These are phyloP conservation scores for Xylaria multiplex DNA, from an alignment of 2,329 filamentous ascomycete genomes.

Conservation along the genomic window DNA sequence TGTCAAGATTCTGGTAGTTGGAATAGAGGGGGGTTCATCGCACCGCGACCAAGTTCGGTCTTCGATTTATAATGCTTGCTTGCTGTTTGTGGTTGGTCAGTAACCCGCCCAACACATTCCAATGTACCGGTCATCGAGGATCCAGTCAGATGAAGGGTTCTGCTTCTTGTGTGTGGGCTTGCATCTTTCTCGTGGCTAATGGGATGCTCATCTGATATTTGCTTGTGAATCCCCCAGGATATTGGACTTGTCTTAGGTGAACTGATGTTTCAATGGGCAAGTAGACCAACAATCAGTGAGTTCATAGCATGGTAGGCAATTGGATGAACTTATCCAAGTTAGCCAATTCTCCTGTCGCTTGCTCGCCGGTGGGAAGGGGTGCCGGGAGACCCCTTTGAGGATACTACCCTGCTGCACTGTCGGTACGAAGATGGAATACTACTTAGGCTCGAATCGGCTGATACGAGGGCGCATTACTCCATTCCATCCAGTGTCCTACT, in stretches of 20 bases:
- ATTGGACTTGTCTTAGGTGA: not conserved
- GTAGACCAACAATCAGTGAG: not conserved
- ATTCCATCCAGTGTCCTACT: not conserved
- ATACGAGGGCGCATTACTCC: slow-evolving; percentile 3
- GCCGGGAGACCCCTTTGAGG: not conserved
- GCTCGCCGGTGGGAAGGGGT: not conserved
- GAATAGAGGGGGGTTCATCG: slow-evolving; percentile 1
- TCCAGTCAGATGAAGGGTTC: slow-evolving; percentile 21
- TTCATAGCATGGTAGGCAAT: not conserved
- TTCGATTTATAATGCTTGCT: slow-evolving; percentile 8
- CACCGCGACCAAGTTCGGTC: slow-evolving; percentile 6
- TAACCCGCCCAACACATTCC: no score
- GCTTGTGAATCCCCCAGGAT: not conserved
- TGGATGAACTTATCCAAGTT: not conserved
- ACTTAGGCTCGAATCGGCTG: not conserved
- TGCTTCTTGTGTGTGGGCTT: not conserved
- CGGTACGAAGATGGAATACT: not conserved
- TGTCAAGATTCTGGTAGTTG: slow-evolving; percentile 19
- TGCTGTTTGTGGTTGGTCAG: not conserved
- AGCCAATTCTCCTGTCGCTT: not conserved
- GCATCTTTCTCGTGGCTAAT: not conserved
- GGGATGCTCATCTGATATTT: slow-evolving; percentile 5
- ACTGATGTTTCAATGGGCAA: not conserved
- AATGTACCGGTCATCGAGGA: slow-evolving; percentile 24
- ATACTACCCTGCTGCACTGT: not conserved